Evolutionary conservation across 495 filamentous ascomycete species (phyloP), one percentile per base, ranked within the genome.

Genomic region (Hypoxylon crocopeplum): DNA sequence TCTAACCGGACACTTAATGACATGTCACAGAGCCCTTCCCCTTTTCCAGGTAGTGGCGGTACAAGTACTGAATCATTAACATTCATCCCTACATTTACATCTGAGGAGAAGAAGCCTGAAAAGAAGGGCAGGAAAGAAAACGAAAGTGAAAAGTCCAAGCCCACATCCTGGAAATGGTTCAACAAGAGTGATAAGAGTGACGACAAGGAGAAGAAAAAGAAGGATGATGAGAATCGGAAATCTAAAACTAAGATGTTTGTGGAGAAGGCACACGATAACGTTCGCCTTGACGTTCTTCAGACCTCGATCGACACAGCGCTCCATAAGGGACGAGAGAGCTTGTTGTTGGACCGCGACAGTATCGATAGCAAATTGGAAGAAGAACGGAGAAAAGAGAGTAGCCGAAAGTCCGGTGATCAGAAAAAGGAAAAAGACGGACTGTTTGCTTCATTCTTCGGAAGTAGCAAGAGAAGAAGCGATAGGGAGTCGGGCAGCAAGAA

Each of bases 361-460:
- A 71, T 90, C 25, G 88, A 91, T 50, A 76, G 76, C 25, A 88
- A 86, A 61, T 74, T 94, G 12, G 86, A 92, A 53, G 91, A 95
- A 58, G 93, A 96, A 59, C 80, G 87, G 30, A 90, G 85, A 74
- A 97, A 93, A 71, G 91, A 95, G 61, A 86, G 82, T 63, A 81
- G 72, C 36, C 84, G 89, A 17, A 91, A 91, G 67, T 82, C 85
- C 11, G 84, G 84, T 16, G 92, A 96, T 7, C 76, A 79, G 11
- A 97, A 95, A 75, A 97, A 96, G 67, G 93, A 96, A 58, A 95
- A 92, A 66, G 84, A 86, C 27, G 88, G 89, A 3, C 73, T 97
- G 19, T 92, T 98, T 66, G 91, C 91, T 1, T 91, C 91, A 1
- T 83, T 98, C 32, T 98, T 98, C 66, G 90, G 91, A 21, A 89